Evolutionary conservation across 2,329 filamentous ascomycete genomes (phyloP).

Genomic region (Orbilia quercus): DNA sequence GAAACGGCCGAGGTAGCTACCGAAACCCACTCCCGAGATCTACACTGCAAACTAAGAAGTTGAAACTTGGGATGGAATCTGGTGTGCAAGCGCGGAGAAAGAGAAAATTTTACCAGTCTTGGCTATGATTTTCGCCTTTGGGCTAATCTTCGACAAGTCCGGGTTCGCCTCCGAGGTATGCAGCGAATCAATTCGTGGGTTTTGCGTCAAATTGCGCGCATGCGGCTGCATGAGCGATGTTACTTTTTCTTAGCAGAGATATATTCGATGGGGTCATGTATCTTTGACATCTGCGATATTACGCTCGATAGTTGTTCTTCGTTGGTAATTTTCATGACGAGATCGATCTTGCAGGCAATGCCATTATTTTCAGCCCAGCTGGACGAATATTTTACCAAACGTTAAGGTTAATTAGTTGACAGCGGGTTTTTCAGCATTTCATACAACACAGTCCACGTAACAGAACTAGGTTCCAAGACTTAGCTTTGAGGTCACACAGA

Average conservation of each 20-base stretch:
- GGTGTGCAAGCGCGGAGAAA: slow-evolving; percentile 25
- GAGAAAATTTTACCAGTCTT: slow-evolving; percentile 29
- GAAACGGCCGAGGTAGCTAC: slow-evolving; percentile 48
- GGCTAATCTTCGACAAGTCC: slow-evolving; percentile 36
- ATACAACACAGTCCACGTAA: neutral
- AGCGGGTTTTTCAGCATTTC: too few relatives aligned
- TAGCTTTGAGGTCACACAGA: neutral
- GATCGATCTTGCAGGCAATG: neutral
- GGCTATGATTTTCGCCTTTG: slow-evolving; percentile 11
- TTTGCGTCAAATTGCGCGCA: slow-evolving; percentile 13
- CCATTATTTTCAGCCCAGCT: too few relatives aligned
- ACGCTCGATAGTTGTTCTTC: neutral
- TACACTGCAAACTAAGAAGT: too few relatives aligned
- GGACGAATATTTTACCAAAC: too few relatives aligned
- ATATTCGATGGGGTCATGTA: too few relatives aligned
- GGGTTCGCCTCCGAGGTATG: slow-evolving; percentile 48
- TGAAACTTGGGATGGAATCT: slow-evolving; percentile 1
- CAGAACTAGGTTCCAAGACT: too few relatives aligned
- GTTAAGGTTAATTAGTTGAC: too few relatives aligned
- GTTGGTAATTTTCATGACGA: too few relatives aligned
- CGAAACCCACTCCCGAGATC: slow-evolving; percentile 31
- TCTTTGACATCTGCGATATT: neutral
- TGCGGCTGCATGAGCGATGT: slow-evolving; percentile 18
- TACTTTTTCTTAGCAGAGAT: neutral
- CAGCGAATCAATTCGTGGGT: slow-evolving; percentile 19